These are phyloP conservation scores for Pochonia chlamydosporia DNA, from an alignment of 2,329 filamentous ascomycete species.

Conservation along the genomic window DNA sequence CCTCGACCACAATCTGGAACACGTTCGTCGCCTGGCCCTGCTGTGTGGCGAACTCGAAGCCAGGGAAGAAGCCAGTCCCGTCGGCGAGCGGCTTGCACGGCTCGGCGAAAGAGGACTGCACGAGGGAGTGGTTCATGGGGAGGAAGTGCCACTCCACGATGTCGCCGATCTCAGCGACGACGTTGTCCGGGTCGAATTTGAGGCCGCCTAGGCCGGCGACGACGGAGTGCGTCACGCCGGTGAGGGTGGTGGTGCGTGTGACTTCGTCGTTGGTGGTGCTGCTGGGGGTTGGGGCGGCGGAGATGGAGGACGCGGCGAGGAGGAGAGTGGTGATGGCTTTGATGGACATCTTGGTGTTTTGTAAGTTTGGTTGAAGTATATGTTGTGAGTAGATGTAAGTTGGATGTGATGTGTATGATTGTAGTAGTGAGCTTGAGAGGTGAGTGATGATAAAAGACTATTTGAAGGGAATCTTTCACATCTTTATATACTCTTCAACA, in stretches of 20 bases:
- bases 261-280: constrained; percentile 18
- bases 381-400: too few relatives aligned
- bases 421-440: too few relatives aligned
- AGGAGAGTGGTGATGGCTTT: neutral
- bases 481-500: neutral
- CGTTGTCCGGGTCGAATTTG: constrained; percentile 43
- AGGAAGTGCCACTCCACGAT: constrained; percentile 51
- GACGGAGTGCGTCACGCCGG: constrained; percentile 38
- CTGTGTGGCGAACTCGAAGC: constrained; percentile 35
- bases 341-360: neutral
- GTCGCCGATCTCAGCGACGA: constrained; percentile 43
- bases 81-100: constrained; percentile 36
- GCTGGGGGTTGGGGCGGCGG: constrained; percentile 23
- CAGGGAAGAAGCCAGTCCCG: constrained; percentile 36
- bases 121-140: constrained; percentile 44
- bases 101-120: constrained; percentile 33
- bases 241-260: constrained; percentile 27
- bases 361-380: neutral
- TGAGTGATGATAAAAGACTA: neutral
- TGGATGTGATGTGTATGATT: neutral
- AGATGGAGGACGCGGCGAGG: constrained; percentile 19
- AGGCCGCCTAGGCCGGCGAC: constrained; percentile 40
- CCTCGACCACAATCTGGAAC: constrained; percentile 38
- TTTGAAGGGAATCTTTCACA: neutral
- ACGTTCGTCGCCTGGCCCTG: constrained; percentile 31